Evolutionary conservation across 148 eudicot genomes (phyloP).

Genomic region (Selenicereus undatus): DNA sequence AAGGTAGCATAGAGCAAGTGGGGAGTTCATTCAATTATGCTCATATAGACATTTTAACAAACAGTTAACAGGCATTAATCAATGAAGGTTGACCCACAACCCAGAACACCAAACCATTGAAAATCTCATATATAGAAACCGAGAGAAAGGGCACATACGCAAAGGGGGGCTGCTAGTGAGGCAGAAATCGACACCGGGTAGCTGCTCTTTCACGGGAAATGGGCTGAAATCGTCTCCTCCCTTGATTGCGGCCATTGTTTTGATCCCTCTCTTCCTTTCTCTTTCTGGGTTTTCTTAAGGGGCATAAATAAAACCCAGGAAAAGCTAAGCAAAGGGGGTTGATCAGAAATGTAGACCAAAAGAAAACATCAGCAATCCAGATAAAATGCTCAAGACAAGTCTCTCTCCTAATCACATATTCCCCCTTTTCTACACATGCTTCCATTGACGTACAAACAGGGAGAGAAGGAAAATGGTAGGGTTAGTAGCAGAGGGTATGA

Average conservation of each 20-base stretch:
- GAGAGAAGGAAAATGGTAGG: neutral
- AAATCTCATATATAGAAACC: neutral
- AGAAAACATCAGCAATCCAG: neutral
- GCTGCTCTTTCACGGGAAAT: slow-evolving; percentile 80
- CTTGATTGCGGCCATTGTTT: slow-evolving; percentile 25
- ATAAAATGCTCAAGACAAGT: neutral
- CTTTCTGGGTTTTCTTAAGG: neutral
- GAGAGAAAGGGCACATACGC: slow-evolving; percentile 43
- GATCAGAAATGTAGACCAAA: slow-evolving; percentile 2
- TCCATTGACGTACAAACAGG: neutral
- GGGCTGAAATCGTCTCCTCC: slow-evolving; percentile 56
- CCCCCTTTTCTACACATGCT: slow-evolving; percentile 1
- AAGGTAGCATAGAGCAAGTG: neutral
- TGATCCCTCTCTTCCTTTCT: neutral
- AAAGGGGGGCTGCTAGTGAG: slow-evolving; percentile 78
- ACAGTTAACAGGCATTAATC: neutral
- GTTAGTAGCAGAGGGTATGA: slow-evolving; percentile 8
- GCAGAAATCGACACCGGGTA: slow-evolving; percentile 76
- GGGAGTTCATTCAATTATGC: neutral
- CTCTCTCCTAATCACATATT: neutral
- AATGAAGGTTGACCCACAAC: too few species aligned
- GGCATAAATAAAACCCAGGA: neutral
- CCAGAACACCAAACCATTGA: neutral
- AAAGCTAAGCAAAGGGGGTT: neutral
- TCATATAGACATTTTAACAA: neutral